phyloP scores from a whole-genome alignment of 805 yeast species.

The Scheffersomyces coipomensis region DNA sequence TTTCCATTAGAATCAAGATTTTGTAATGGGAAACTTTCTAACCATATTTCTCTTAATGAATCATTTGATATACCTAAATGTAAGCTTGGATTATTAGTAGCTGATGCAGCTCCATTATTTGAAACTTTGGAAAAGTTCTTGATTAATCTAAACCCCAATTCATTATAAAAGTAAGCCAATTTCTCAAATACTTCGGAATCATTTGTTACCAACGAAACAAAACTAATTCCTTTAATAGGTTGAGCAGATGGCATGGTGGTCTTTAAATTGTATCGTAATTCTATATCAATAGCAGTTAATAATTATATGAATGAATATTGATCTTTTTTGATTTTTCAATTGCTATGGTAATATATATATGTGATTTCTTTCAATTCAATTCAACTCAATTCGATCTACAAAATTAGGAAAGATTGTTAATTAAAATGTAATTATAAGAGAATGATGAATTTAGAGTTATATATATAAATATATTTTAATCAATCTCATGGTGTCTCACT shows the following conservation, averaged over 20 bases:
- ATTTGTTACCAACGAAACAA: conserved; percentile 60
- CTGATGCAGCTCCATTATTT: conserved; percentile 29
- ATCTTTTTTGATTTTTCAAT: no score
- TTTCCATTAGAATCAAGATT: conserved; percentile 30
- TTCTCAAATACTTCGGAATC: conserved; percentile 44
- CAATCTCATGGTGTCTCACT: no score
- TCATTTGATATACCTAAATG: conserved; percentile 61
- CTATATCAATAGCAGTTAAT: no score
- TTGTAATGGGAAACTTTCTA: conserved; percentile 62
- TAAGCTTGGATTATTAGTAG: conserved; percentile 23
- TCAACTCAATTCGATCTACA: no score
- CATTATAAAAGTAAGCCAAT: conserved; percentile 55
- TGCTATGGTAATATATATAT: no score
- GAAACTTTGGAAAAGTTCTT: conserved; percentile 58
- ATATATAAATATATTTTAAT: not conserved
- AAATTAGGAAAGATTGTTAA: no score
- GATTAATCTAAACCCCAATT: conserved; percentile 59
- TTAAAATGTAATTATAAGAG: no score
- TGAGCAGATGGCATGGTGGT: conserved; percentile 5
- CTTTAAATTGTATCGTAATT: no score
- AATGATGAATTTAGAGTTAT: not conserved
- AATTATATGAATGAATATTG: no score
- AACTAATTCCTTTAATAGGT: conserved; percentile 41
- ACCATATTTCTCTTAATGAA: conserved; percentile 70
- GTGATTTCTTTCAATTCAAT: no score